These are phyloP conservation scores for Parastagonospora avenae DNA, from an alignment of 2,329 filamentous ascomycete genomes.

Conservation along the genomic window DNA sequence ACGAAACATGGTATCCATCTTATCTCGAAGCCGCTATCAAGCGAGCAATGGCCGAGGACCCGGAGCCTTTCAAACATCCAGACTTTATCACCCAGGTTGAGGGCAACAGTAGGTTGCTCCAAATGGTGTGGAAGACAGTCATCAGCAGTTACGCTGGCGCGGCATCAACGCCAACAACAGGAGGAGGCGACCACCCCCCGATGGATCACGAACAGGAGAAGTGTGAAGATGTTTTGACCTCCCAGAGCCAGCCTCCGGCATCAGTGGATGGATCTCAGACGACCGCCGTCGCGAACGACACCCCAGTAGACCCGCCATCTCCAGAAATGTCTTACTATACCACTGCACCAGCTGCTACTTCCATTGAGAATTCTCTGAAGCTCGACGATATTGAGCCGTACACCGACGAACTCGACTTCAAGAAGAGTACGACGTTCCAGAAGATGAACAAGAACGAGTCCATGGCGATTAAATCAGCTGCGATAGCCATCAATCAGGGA, in stretches of 20 bases:
- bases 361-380: background rate
- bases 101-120: conserved; percentile 30
- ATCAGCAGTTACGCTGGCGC: conserved; percentile 22
- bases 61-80: conserved; percentile 25
- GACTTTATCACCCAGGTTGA: conserved; percentile 33
- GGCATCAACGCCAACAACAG: background rate
- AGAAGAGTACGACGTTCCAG: conserved; percentile 20
- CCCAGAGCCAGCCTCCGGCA: background rate
- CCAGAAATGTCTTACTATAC: background rate
- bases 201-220: background rate
- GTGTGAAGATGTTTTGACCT: background rate
- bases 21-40: conserved; percentile 30
- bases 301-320: background rate
- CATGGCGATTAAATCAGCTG: background rate
- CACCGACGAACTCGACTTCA: conserved; percentile 21
- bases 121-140: conserved; percentile 36
- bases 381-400: conserved; percentile 12
- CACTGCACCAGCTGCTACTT: background rate
- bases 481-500: background rate
- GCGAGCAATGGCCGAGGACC: conserved; percentile 23
- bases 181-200: background rate
- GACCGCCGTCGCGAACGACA: background rate
- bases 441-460: conserved; percentile 12
- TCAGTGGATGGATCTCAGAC: background rate
- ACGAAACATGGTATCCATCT: conserved; percentile 30